Percentiles rank a stretch among this genome's conserved stretches.
Evolutionary conservation across 2,329 filamentous ascomycete genomes (phyloP).

Genomic region (Aspergillus sp.): DNA sequence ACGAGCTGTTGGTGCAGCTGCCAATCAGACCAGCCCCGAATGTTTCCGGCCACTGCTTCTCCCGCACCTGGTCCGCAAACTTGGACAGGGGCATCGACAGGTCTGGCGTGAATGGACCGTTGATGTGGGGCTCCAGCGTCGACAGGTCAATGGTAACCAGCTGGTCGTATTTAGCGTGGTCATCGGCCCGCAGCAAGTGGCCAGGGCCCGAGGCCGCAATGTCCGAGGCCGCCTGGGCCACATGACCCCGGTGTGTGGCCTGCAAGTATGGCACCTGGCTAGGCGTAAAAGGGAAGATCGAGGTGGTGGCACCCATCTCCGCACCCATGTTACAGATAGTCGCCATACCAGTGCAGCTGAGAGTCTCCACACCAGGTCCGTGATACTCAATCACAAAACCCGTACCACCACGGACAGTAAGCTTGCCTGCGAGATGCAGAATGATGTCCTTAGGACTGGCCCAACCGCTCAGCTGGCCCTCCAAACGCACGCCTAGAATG

Average conservation of each 20-base stretch:
- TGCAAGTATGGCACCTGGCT: conserved; percentile 78
- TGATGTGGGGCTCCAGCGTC: conserved; percentile 87
- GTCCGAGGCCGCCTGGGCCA: conserved; percentile 58
- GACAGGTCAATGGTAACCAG: conserved; percentile 85
- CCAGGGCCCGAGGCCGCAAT: conserved; percentile 52
- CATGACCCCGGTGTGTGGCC: conserved; percentile 67
- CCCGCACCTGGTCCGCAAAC: conserved; percentile 75
- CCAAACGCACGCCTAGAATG: conserved; percentile 75
- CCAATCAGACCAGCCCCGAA: conserved; percentile 92
- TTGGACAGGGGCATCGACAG: conserved; percentile 83
- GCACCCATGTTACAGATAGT: conserved; percentile 82
- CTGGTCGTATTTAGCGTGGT: conserved; percentile 79
- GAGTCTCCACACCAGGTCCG: conserved; percentile 76
- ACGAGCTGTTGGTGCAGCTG: conserved; percentile 97
- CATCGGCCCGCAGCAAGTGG: conserved; percentile 67
- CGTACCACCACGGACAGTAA: conserved; percentile 90
- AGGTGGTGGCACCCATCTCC: conserved; percentile 92
- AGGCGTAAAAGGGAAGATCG: conserved; percentile 83
- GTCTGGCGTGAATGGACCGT: conserved; percentile 94
- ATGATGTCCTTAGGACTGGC: conserved; percentile 94
- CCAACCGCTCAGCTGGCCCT: conserved; percentile 81
- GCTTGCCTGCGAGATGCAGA: conserved; percentile 72
- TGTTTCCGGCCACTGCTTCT: conserved; percentile 82
- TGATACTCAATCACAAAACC: conserved; percentile 93
- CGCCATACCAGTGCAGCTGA: conserved; percentile 89